Conservation (phyloP, 257 asterid genomes). For the Solanum bulbocastanum region DNA sequence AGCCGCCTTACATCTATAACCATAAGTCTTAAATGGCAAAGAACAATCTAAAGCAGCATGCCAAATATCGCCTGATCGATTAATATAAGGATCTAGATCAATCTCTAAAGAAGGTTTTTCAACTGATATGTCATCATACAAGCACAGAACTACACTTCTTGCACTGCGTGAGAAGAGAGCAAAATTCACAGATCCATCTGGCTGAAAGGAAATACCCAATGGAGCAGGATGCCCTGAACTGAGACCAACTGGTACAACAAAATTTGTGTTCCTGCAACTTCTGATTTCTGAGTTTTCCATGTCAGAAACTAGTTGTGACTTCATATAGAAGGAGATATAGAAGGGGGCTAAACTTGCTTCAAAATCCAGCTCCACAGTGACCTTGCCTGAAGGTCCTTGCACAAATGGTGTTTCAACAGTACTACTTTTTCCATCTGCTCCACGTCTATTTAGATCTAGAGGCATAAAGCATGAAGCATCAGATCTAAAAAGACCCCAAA, state of each 20-base stretch:
- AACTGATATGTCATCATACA: slow-evolving; percentile 38
- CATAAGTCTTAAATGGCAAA: slow-evolving; percentile 52
- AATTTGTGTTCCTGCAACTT: slow-evolving; percentile 61
- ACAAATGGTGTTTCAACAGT: slow-evolving; percentile 43
- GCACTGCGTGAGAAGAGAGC: slow-evolving; percentile 59
- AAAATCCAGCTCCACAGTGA: slow-evolving; percentile 51
- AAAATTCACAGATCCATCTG: slow-evolving; percentile 56
- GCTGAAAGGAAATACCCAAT: slow-evolving; percentile 49
- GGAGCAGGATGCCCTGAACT: slow-evolving; percentile 75
- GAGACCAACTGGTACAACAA: slow-evolving; percentile 81
- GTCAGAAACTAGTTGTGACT: slow-evolving; percentile 21
- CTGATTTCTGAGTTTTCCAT: slow-evolving; percentile 29
- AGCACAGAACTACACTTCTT: slow-evolving; percentile 62
- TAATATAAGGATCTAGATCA: slow-evolving; percentile 83
- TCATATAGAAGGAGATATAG: slow-evolving; percentile 56
- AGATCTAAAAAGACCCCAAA: slow-evolving; percentile 66
- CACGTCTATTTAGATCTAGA: slow-evolving; percentile 24
- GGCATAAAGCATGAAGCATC: slow-evolving; percentile 47
- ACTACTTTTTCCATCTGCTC: slow-evolving; percentile 13
- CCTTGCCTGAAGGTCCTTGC: slow-evolving; percentile 27
- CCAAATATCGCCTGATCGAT: slow-evolving; percentile 82
- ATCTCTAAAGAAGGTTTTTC: slow-evolving; percentile 75
- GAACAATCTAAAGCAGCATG: slow-evolving; percentile 53
- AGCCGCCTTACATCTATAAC: slow-evolving; percentile 57
- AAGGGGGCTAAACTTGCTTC: slow-evolving; percentile 57